Evolutionary conservation across 2,329 filamentous ascomycete species (phyloP), one percentile per base, ranked within the genome.

Genomic region (Zopfia rhizophila): DNA sequence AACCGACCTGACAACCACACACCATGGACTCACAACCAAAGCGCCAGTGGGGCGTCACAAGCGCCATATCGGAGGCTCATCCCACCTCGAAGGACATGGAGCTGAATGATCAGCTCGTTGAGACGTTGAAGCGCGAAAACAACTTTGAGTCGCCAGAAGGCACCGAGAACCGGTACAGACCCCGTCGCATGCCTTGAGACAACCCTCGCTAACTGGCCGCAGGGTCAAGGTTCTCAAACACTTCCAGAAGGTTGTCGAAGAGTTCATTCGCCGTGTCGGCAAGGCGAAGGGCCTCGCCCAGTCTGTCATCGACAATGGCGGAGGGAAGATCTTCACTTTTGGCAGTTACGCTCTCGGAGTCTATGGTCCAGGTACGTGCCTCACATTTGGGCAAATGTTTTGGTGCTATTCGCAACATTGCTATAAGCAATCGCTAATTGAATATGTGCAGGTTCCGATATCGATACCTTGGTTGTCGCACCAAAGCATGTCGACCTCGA

Each of bases 311-410:
- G 90, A 92, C 58, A 87, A 88, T 65, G 90, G 92, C 5, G 90
- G 92, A 40, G 94, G 92, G 55, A 94, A 93, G 75, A 86, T 99
- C 58, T 96, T 96, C 71, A 95, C 93, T 1, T 99, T 94, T 72
- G 94, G 94, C 55, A 97, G 94, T 73, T 99, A 93, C 72, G 88
- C 92, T 27, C 80, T 99, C 10, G 94, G 94, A 49, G 94, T 97
- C 17, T 96, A 90, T 72, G 92, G 92, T 5, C 94, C 94, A 31
- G 81, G 82, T 84, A 48, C 25, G 56, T 54, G 2, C 11, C 11
- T n/a, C 10, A 8, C 12, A 1, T n/a, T 10, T 25, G 4, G 12
- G 3, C 8, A n/a, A 38, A 19, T 23, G 10, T 21, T n/a, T n/a
- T n/a, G n/a, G n/a, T n/a, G n/a, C n/a, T n/a, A n/a, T n/a, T n/a